phyloP scores from a whole-genome alignment of 2,329 filamentous ascomycete genomes.

The Botrytis byssoidea region DNA sequence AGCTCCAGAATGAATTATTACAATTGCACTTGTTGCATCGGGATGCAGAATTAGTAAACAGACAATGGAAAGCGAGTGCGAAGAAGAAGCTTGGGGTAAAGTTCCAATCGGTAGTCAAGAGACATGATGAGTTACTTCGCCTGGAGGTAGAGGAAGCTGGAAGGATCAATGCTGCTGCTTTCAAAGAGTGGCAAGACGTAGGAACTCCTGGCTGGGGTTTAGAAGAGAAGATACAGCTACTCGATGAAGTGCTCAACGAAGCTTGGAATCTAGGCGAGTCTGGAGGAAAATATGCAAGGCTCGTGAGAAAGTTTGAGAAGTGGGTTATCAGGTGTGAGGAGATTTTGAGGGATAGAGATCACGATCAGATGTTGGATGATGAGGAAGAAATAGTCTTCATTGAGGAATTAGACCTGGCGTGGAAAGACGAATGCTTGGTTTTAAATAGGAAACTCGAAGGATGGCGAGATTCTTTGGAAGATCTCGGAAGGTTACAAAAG shows the following conservation, averaged over 20 bases:
- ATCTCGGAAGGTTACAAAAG: constrained; percentile 42
- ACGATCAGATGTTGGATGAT: constrained; percentile 31
- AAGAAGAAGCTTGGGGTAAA: constrained; percentile 47
- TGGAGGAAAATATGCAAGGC: constrained; percentile 54
- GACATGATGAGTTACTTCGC: constrained; percentile 44
- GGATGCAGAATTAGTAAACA: constrained; percentile 46
- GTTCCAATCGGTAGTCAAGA: constrained; percentile 42
- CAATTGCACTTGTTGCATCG: constrained; percentile 65
- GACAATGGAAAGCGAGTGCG: constrained; percentile 58
- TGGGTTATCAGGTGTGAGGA: constrained; percentile 53
- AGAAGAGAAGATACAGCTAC: constrained; percentile 55
- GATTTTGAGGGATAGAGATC: constrained; percentile 47
- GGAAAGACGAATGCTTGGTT: constrained; percentile 57
- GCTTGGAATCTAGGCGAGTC: constrained; percentile 58
- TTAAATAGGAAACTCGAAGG: constrained; percentile 55
- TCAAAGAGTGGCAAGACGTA: constrained; percentile 50
- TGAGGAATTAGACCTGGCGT: constrained; percentile 53
- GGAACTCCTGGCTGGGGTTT: constrained; percentile 42
- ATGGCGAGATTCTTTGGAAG: constrained; percentile 50
- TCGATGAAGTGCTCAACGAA: constrained; percentile 57
- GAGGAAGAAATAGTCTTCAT: constrained; percentile 48
- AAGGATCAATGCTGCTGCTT: constrained; percentile 49
- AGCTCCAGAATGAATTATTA: constrained; percentile 62
- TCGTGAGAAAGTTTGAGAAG: constrained; percentile 57
- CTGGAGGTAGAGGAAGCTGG: constrained; percentile 50